Conservation (phyloP, 2,329 filamentous ascomycete genomes). For the Colletotrichum eleusines region DNA sequence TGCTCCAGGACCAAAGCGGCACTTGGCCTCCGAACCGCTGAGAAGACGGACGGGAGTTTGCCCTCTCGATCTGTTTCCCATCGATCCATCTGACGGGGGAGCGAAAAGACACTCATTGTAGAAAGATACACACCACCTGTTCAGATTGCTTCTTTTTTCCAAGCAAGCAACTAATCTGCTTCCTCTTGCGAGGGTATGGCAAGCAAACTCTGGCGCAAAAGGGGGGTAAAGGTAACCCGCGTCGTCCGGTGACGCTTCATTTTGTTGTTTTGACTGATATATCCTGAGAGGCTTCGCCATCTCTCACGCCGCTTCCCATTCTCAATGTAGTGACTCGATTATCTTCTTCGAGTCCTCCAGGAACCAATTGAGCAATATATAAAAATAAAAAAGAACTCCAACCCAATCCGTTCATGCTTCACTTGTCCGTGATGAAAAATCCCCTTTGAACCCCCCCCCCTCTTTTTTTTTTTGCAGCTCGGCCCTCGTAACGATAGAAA, state of each 20-base stretch:
- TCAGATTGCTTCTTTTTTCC: not conserved
- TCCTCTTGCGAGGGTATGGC: not conserved
- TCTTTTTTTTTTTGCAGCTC: not conserved
- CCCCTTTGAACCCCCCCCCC: not conserved
- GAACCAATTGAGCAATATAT: not conserved
- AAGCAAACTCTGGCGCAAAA: not conserved
- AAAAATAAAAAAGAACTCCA: not conserved
- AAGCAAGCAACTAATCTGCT: not conserved
- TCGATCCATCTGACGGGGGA: not conserved
- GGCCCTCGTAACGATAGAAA: constrained; percentile 24
- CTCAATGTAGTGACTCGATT: constrained; percentile 10
- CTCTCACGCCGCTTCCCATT: constrained; percentile 20
- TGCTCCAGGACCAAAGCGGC: not conserved
- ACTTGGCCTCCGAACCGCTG: not conserved
- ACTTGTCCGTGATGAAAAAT: not conserved
- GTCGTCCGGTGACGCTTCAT: not conserved
- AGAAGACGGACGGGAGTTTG: not conserved
- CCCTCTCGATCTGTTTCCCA: not conserved
- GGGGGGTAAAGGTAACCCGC: not conserved
- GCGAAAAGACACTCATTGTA: not conserved
- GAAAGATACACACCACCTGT: not conserved
- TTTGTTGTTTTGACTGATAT: not conserved
- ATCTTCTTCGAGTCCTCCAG: not conserved
- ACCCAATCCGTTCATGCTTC: not conserved
- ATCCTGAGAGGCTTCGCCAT: not conserved